Evolutionary conservation across 164 flowering plant genomes (phyloP).

Genomic region (Nymphaea thermarum): DNA sequence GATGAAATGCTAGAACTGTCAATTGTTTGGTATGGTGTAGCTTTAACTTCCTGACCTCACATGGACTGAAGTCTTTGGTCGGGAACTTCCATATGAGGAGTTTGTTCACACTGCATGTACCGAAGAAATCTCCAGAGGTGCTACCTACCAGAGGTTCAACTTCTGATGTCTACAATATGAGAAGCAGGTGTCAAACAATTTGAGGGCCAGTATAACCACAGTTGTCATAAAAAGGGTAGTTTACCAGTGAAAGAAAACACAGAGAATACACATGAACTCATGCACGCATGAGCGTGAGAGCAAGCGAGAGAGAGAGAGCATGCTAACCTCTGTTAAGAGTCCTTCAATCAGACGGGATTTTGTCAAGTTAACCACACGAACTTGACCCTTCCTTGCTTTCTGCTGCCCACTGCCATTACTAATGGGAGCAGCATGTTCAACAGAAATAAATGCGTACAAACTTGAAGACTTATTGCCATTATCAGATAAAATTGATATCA

Average conservation of each 20-base stretch:
- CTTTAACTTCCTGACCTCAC: slow-evolving; percentile 37
- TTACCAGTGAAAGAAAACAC: too few species aligned
- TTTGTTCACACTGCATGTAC: slow-evolving; percentile 41
- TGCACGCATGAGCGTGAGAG: not conserved
- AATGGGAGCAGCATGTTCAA: slow-evolving; percentile 14
- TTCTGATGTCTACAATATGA: slow-evolving; percentile 33
- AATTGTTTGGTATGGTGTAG: slow-evolving; percentile 77
- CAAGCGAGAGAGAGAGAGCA: not conserved
- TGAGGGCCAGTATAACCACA: not conserved
- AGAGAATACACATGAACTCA: not conserved
- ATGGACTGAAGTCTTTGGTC: slow-evolving; percentile 22
- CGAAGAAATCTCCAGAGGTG: slow-evolving; percentile 58
- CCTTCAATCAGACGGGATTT: slow-evolving; percentile 39
- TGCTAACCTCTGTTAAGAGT: slow-evolving; percentile 51
- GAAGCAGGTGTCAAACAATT: not conserved
- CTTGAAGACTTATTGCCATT: slow-evolving; percentile 18
- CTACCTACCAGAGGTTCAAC: slow-evolving; percentile 43
- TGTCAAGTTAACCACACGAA: slow-evolving; percentile 59
- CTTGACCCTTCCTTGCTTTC: slow-evolving; percentile 25
- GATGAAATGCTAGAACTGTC: slow-evolving; percentile 75
- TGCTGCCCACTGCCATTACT: slow-evolving; percentile 5
- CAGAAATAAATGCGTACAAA: slow-evolving; percentile 61
- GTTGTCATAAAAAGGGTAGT: not conserved
- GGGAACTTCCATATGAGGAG: slow-evolving; percentile 65
- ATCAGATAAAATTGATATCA: slow-evolving; percentile 19